phyloP scores from a whole-genome alignment of 768 basidiomycete genomes.

The Candolleomyces aberdarensis region DNA sequence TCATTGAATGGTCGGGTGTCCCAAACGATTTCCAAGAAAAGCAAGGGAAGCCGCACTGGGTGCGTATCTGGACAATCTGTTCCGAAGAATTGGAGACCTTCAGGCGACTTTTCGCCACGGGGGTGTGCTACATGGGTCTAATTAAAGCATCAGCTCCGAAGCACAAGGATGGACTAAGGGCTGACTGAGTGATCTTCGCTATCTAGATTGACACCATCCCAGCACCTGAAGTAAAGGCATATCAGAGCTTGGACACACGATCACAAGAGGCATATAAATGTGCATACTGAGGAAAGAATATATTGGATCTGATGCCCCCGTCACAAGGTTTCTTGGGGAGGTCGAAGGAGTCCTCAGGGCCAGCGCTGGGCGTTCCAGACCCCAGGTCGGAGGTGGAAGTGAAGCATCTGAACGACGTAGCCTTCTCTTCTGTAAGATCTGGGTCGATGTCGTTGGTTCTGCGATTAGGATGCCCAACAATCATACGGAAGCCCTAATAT shows the following conservation, averaged over 20 bases:
- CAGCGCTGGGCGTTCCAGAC: slow-evolving; percentile 4
- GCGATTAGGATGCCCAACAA: slow-evolving; percentile 6
- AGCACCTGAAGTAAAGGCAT: slow-evolving; percentile 1
- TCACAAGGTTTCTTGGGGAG: slow-evolving; percentile 2
- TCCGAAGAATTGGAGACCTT: slow-evolving; percentile 8
- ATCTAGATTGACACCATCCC: slow-evolving; percentile 10
- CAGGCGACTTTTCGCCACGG: background rate
- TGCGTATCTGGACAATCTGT: slow-evolving; percentile 11
- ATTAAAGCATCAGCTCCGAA: background rate
- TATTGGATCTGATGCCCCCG: slow-evolving; percentile 9
- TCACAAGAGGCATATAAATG: background rate
- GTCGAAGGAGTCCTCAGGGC: slow-evolving; percentile 6
- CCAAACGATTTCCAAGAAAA: slow-evolving; percentile 14
- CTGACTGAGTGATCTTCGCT: slow-evolving; percentile 3
- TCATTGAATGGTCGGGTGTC: slow-evolving; percentile 13
- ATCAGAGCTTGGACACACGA: background rate
- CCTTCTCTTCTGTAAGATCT: background rate
- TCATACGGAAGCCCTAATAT: slow-evolving; percentile 8
- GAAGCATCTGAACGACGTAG: slow-evolving; percentile 6
- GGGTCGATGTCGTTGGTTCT: slow-evolving; percentile 4
- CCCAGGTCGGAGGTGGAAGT: background rate
- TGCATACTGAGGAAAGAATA: slow-evolving; percentile 10
- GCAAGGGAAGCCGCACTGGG: slow-evolving; percentile 12
- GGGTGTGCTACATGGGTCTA: slow-evolving; percentile 11
- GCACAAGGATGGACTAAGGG: background rate